A percentile compares a stretch with the other conserved stretches of the same genome.
These are phyloP conservation scores for Aspergillus sparsus DNA, from an alignment of 495 filamentous ascomycete genomes.

Conservation along the genomic window DNA sequence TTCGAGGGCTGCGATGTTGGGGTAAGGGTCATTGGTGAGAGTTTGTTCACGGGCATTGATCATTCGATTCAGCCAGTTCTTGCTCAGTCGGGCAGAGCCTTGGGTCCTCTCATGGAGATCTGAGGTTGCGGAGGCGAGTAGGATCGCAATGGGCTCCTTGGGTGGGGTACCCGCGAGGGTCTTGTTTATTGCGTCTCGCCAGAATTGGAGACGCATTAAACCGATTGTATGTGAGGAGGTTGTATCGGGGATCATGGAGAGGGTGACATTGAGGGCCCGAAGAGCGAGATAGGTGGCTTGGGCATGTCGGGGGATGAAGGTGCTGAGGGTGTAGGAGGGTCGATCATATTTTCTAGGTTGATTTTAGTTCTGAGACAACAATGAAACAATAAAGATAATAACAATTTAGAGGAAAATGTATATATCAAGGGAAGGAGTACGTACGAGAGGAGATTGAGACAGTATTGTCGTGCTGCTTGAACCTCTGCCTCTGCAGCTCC, in stretches of 20 bases:
- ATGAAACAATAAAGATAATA: too few species aligned
- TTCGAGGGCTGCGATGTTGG: slow-evolving; percentile 71
- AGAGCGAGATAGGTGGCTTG: slow-evolving; percentile 86
- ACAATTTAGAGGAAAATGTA: not conserved
- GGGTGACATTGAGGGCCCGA: slow-evolving; percentile 88
- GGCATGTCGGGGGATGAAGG: slow-evolving; percentile 71
- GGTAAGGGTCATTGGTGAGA: slow-evolving; percentile 79
- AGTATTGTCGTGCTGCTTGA: slow-evolving; percentile 56
- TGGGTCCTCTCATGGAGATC: slow-evolving; percentile 58
- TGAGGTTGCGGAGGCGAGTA: slow-evolving; percentile 69
- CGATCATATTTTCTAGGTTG: slow-evolving; percentile 71
- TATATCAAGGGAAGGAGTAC: slow-evolving; percentile 1
- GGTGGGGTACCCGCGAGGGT: slow-evolving; percentile 74
- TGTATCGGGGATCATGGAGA: slow-evolving; percentile 83
- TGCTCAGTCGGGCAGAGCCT: slow-evolving; percentile 62
- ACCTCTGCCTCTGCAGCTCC: slow-evolving; percentile 48
- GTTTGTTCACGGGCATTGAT: slow-evolving; percentile 79
- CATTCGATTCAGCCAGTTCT: slow-evolving; percentile 77
- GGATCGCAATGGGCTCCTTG: slow-evolving; percentile 86
- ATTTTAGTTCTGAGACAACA: too few species aligned
- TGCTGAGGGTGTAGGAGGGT: slow-evolving; percentile 80
- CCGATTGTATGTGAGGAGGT: slow-evolving; percentile 81
- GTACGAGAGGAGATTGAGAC: slow-evolving; percentile 58
- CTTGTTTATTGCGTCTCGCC: slow-evolving; percentile 78
- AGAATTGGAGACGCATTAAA: slow-evolving; percentile 88